Conservation (phyloP, 768 basidiomycete genomes). For the Leccinum imitatum region DNA sequence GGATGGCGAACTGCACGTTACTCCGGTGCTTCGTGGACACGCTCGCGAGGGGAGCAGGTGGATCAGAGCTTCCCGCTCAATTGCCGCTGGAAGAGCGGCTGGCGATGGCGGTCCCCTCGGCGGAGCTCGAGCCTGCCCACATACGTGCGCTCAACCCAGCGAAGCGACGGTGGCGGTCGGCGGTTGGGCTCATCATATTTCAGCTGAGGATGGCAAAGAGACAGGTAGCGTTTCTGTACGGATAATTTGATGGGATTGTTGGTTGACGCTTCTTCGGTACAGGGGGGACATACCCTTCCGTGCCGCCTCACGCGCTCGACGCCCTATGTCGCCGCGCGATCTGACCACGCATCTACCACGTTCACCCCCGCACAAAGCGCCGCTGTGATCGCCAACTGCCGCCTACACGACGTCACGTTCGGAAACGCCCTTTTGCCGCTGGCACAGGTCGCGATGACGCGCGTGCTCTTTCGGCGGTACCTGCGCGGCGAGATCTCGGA, state of each 20-base stretch:
- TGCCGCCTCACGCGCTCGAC: conserved; percentile 39
- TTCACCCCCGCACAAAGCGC: conserved; percentile 34
- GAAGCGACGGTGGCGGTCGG: conserved; percentile 45
- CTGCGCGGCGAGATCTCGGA: conserved; percentile 46
- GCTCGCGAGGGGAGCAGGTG: conserved; percentile 21
- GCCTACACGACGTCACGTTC: conserved; percentile 44
- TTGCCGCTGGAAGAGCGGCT: conserved; percentile 40
- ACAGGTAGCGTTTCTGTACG: conserved; percentile 31
- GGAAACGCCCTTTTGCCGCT: conserved; percentile 50
- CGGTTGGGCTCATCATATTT: conserved; percentile 40
- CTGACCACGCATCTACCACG: conserved; percentile 21
- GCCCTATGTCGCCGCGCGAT: conserved; percentile 36
- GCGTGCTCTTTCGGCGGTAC: conserved; percentile 48
- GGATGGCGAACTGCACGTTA: conserved; percentile 41
- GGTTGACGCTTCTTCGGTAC: neutral
- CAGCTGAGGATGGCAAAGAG: conserved; percentile 33
- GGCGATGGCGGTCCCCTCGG: conserved; percentile 39
- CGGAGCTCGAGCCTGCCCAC: conserved; percentile 36
- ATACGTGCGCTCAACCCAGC: conserved; percentile 33
- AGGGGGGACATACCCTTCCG: conserved; percentile 62
- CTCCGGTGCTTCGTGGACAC: conserved; percentile 46
- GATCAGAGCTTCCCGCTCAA: conserved; percentile 5
- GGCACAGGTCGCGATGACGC: conserved; percentile 52
- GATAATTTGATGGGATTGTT: neutral
- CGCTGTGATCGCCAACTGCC: conserved; percentile 39